Percentiles rank a stretch among this genome's conserved stretches.
These are phyloP conservation scores for Ustilago vetiveriae DNA, from an alignment of 1,284 basidiomycete species.

Conservation along the genomic window DNA sequence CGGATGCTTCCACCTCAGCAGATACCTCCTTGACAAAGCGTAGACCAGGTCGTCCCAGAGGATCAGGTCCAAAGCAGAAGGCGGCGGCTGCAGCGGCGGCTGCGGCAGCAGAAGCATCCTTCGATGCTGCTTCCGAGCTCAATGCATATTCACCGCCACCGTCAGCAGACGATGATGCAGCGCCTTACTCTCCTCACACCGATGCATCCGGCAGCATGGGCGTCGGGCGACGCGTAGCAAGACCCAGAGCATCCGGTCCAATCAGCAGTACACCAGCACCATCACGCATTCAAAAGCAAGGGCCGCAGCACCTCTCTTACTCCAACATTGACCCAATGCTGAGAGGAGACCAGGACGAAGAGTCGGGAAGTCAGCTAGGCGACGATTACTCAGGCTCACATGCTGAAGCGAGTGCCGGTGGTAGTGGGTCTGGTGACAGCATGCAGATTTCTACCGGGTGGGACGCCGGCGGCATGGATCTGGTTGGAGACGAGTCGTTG, in stretches of 20 bases:
- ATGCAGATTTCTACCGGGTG: constrained; percentile 14
- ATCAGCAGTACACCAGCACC: constrained; percentile 45
- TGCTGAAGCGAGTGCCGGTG: constrained; percentile 2
- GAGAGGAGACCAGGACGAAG: constrained; percentile 11
- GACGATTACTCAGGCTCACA: constrained; percentile 12
- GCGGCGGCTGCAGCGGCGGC: constrained; percentile 16
- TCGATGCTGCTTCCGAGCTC: constrained; percentile 3
- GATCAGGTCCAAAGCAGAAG: constrained; percentile 19
- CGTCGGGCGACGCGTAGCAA: constrained; percentile 14
- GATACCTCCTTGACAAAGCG: constrained; percentile 11
- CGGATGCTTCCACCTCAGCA: constrained; percentile 14
- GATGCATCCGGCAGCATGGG: constrained; percentile 38
- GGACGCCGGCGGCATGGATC: constrained; percentile 9
- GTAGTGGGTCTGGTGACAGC: constrained; percentile 4
- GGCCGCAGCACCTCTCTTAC: neutral
- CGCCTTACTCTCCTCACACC: constrained; percentile 5
- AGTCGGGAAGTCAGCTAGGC: constrained; percentile 25
- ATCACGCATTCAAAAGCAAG: constrained; percentile 18
- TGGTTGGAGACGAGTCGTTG: constrained; percentile 15
- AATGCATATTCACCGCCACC: constrained; percentile 3
- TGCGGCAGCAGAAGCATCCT: constrained; percentile 6
- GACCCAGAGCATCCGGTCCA: constrained; percentile 18
- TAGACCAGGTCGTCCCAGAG: constrained; percentile 19
- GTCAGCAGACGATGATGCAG: constrained; percentile 3
- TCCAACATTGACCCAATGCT: neutral